Evolutionary conservation across 345 rosid genomes (phyloP).

Genomic region (Garcia nutans): DNA sequence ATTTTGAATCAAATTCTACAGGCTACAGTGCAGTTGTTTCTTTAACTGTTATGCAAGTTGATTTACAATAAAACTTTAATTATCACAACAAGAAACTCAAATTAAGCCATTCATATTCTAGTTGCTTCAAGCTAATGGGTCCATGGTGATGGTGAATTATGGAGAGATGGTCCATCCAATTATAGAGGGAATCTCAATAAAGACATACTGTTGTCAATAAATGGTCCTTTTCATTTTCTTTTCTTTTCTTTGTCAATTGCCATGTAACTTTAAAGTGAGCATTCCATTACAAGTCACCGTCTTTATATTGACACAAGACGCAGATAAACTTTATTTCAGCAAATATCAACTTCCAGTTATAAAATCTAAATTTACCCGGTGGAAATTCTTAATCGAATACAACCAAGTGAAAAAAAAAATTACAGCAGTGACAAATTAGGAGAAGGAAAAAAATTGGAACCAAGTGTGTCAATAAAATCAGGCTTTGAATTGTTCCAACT

Average conservation of each 20-base stretch:
- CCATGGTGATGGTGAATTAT: conserved; percentile 10
- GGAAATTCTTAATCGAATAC: background rate
- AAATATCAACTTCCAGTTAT: background rate
- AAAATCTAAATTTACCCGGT: background rate
- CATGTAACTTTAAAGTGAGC: background rate
- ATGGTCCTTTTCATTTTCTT: background rate
- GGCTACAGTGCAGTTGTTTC: background rate
- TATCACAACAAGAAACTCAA: background rate
- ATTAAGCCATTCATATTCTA: background rate
- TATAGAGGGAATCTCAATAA: conserved; percentile 15
- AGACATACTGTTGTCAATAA: conserved; percentile 4
- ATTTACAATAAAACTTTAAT: background rate
- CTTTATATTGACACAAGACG: background rate
- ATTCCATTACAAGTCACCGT: background rate
- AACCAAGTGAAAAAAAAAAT: background rate
- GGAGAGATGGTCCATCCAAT: conserved; percentile 11
- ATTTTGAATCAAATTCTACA: background rate
- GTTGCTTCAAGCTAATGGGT: conserved; percentile 16
- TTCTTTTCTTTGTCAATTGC: background rate
- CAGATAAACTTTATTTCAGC: background rate
- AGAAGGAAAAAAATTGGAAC: background rate
- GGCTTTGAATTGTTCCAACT: conserved; percentile 32
- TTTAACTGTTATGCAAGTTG: too few species aligned
- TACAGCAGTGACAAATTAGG: background rate
- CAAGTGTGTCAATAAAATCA: background rate